Base-by-base conservation (phyloP, 1,139 yeast species). In the Lodderomyces jiufengensis region DNA sequence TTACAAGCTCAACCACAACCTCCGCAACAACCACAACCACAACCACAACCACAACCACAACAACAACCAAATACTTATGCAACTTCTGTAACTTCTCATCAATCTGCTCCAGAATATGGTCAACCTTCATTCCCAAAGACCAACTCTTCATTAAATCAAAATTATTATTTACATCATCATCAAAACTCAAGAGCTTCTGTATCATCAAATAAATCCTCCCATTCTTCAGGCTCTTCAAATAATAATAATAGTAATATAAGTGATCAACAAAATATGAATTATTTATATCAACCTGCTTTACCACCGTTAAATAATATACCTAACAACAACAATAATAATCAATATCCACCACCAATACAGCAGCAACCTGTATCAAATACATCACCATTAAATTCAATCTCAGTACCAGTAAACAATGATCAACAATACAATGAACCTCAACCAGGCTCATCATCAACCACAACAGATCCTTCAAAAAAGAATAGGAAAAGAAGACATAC, bases 401-500 rank as follows among this genome's bases (percentile, higher is more conserved):
- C 31, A 26, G 31, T 24, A 24, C 24, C 38, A 28, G 12, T 16
- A 18, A 18, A 18, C 30, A 12, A 10, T 8, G 30, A n/a, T 5
- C 30, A 10, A 27, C 30, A 10, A 5, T 15, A 24, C 11, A 16
- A 20, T 2, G 5, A 20, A 10, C 24, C 24, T 3, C 18, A 20
- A 6, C 16, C 29, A 3, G 14, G 24, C 5, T 14, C 38, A 13
- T 31, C 32, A 24, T 13, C 35, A 3, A 11, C 34, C 15, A 4
- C 32, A 12, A 13, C 13, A 14, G 28, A 26, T 9, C 29, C 35
- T 16, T 10, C 18, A 5, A 40, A 32, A 20, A 38, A 27, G 18
- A 31, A 27, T 12, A 37, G 49, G 12, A 48, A 47, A 38, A 41
- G 52, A 38, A 43, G 49, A 31, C 47, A 46, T 31, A 48, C 53